Percentiles rank a stretch among this genome's conserved stretches.
These are phyloP conservation scores for Artomyces pyxidatus DNA, from an alignment of 768 basidiomycete species.

Conservation along the genomic window DNA sequence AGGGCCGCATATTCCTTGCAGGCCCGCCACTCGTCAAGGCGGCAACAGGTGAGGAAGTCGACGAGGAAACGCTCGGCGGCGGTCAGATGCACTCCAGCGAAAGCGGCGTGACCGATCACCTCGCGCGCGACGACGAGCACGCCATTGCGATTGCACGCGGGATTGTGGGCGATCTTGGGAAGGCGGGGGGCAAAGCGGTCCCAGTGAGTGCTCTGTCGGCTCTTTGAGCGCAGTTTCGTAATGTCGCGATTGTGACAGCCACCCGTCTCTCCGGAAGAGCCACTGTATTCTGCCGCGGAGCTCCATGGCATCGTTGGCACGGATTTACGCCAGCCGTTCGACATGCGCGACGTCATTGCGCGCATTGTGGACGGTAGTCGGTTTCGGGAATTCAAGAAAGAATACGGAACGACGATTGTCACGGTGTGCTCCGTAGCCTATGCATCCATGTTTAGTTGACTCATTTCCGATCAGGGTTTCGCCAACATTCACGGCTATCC, in stretches of 20 bases:
- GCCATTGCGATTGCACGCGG: conserved; percentile 73
- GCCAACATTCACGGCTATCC: conserved; percentile 83
- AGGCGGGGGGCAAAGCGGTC: conserved; percentile 41
- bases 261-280: conserved; percentile 51
- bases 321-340: conserved; percentile 81
- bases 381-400: conserved; percentile 94
- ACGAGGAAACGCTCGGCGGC: conserved; percentile 87
- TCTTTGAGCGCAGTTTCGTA: neutral
- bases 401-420: conserved; percentile 85
- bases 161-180: conserved; percentile 72
- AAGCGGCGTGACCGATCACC: conserved; percentile 86
- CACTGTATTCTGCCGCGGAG: conserved; percentile 73
- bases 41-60: conserved; percentile 87
- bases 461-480: conserved; percentile 49
- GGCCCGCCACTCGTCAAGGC: conserved; percentile 94
- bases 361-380: conserved; percentile 86
- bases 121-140: conserved; percentile 80
- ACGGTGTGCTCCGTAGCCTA: conserved; percentile 44
- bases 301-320: conserved; percentile 89
- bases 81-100: conserved; percentile 88
- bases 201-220: conserved; percentile 32
- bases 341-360: conserved; percentile 91
- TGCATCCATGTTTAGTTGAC: neutral
- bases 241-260: conserved; percentile 32
- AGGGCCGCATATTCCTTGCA: conserved; percentile 90